Base-by-base conservation (phyloP, 768 basidiomycete genomes). In the Trichaptum fuscoviolaceum region DNA sequence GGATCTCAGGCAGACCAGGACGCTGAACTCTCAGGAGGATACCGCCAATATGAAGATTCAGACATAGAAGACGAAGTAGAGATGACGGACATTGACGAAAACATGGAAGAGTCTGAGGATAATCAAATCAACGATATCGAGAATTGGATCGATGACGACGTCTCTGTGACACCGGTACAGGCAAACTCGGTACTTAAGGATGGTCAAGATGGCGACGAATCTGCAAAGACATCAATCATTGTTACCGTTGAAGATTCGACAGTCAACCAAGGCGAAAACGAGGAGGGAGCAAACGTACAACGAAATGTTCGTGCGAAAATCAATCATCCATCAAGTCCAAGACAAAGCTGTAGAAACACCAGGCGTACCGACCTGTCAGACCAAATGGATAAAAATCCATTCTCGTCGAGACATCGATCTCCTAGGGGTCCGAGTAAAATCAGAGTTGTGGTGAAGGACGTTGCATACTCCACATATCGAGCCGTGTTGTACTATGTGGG, bases 401-500 rank as follows among this genome's bases (percentile, higher is more conserved):
- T 34, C 15, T 61, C 59, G 2, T 34, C 24, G 23, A 61, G 23
- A 24, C 30, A 24, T 17, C 24, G 59, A 61, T 23, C 59, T 2
- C 24, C 59, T 23, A 34, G 24, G 2, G 84, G 87, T 8, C 86
- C 85, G 1, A 78, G 73, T 58, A 88, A 87, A 74, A 77, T 80
- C 62, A 80, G 77, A 34, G 83, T 88, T 23, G 74, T 86, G 35
- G 79, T 89, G 20, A 75, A 77, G 36, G 88, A 88, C 69, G 85
- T 84, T 0, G 82, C 88, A 20, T 88, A 86, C 74, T 74, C 82
- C 25, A 89, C 88, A 0, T 89, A 87, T 74, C 83, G 79, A 68
- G 87, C 87, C 0, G 79, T 88, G 27, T 78, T 95, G 15, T 94
- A 93, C 77, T 95, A 93, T 76, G 92, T 92, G 70, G 76, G 84